These are phyloP conservation scores for Globisporangium nagaii DNA, from an alignment of 352 stramenopile species.

Conservation along the genomic window DNA sequence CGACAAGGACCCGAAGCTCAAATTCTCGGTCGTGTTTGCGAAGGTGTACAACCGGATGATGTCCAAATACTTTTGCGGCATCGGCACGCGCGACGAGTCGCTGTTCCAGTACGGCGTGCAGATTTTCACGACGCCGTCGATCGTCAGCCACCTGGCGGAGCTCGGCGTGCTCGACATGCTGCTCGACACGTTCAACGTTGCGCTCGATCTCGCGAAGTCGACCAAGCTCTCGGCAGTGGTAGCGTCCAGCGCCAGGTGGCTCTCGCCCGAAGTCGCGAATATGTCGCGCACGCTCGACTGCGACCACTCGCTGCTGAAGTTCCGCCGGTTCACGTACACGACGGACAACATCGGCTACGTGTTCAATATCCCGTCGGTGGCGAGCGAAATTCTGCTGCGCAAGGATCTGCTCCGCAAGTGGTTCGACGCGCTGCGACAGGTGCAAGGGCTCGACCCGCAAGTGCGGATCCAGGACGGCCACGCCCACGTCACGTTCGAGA, in stretches of 20 bases:
- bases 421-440: constrained; percentile 58
- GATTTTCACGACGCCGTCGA: constrained; percentile 91
- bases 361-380: constrained; percentile 88
- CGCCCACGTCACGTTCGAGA: constrained; percentile 94
- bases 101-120: constrained; percentile 91
- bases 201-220: constrained; percentile 63
- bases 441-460: constrained; percentile 80
- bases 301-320: constrained; percentile 86
- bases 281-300: constrained; percentile 78
- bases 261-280: constrained; percentile 16
- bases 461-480: constrained; percentile 68
- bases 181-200: constrained; percentile 70
- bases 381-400: constrained; percentile 45
- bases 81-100: constrained; percentile 89
- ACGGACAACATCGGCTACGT: constrained; percentile 94
- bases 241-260: constrained; percentile 12
- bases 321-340: constrained; percentile 90
- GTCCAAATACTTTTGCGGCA: constrained; percentile 84
- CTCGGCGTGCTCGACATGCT: constrained; percentile 69
- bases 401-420: constrained; percentile 63
- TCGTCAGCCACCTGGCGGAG: constrained; percentile 62
- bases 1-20: constrained; percentile 92
- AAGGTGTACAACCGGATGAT: constrained; percentile 85
- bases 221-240: constrained; percentile 24
- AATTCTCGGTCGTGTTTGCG: constrained; percentile 87